These are phyloP conservation scores for Cephalotrichum gorgonifer DNA, from an alignment of 2,329 filamentous ascomycete species.

Conservation along the genomic window DNA sequence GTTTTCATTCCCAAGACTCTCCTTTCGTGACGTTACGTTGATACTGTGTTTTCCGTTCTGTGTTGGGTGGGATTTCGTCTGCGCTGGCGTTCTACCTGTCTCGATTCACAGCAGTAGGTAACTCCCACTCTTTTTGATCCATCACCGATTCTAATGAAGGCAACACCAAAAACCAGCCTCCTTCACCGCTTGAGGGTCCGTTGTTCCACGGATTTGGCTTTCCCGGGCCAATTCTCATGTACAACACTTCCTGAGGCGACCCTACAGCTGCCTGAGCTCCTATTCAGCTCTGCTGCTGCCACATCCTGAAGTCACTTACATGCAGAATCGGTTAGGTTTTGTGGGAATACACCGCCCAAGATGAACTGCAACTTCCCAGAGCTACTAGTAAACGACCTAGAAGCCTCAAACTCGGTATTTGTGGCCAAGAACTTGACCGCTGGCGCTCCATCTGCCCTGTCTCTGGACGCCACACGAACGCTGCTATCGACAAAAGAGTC, in stretches of 20 bases:
- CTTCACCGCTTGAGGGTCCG: too few species aligned
- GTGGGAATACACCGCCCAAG: background rate
- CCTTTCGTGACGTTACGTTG: background rate
- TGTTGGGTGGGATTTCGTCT: background rate
- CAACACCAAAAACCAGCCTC: background rate
- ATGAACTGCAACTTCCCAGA: conserved; percentile 40
- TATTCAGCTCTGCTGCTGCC: background rate
- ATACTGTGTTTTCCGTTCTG: background rate
- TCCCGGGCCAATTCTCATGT: background rate
- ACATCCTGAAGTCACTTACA: background rate
- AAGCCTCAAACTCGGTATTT: conserved; percentile 36
- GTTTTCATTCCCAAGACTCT: background rate
- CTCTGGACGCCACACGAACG: conserved; percentile 10
- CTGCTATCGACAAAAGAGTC: background rate
- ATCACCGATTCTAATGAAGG: background rate
- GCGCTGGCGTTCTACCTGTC: background rate
- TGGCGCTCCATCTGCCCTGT: conserved; percentile 31
- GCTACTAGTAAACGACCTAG: conserved; percentile 42
- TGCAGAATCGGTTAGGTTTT: too few species aligned
- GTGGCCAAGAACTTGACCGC: conserved; percentile 40
- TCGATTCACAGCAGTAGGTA: background rate
- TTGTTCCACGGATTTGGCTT: background rate
- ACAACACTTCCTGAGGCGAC: background rate
- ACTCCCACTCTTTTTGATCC: background rate
- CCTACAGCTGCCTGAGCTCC: background rate